phyloP scores from a whole-genome alignment of 495 filamentous ascomycete species.

The Podospora tetraspora region DNA sequence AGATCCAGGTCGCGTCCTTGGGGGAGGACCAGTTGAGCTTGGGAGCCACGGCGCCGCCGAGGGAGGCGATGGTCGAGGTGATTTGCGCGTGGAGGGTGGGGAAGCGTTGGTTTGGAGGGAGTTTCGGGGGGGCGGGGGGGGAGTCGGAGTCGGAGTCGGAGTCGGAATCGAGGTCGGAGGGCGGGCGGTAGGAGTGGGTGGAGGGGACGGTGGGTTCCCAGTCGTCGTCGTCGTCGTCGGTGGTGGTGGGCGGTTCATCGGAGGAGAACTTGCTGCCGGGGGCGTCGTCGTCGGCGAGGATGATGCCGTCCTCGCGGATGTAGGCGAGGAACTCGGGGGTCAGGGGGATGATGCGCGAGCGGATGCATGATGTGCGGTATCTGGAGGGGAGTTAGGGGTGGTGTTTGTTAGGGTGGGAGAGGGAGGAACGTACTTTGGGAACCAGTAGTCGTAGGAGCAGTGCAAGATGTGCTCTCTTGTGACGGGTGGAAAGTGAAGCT shows the following conservation, averaged over 20 bases:
- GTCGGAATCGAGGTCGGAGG: slow-evolving; percentile 17
- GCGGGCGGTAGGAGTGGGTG: slow-evolving; percentile 20
- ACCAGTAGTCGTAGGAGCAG: slow-evolving; percentile 92
- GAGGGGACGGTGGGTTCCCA: slow-evolving; percentile 37
- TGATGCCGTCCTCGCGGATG: slow-evolving; percentile 86
- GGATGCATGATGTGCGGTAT: slow-evolving; percentile 77
- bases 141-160: slow-evolving; percentile 39
- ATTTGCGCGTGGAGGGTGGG: slow-evolving; percentile 70
- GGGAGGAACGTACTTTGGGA: slow-evolving; percentile 55
- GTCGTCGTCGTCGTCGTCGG: slow-evolving; percentile 45
- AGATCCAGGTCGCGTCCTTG: slow-evolving; percentile 96
- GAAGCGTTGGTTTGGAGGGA: slow-evolving; percentile 44
- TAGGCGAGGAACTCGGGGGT: slow-evolving; percentile 71
- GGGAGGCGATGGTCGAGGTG: slow-evolving; percentile 64
- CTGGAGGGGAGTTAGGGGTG: slow-evolving; percentile 22
- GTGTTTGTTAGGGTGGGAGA: neutral
- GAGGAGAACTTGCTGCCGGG: neutral
- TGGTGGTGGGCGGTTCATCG: slow-evolving; percentile 31
- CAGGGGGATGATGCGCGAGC: slow-evolving; percentile 77
- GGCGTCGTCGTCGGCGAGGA: slow-evolving; percentile 61
- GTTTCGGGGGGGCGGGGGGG: slow-evolving; percentile 23
- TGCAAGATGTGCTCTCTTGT: slow-evolving; percentile 81
- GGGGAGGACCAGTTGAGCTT: slow-evolving; percentile 98
- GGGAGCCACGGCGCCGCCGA: slow-evolving; percentile 77
- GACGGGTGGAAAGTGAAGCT: slow-evolving; percentile 76